Conservation (phyloP, 805 yeast genomes). For the Wickerhamiella sergipiensis region DNA sequence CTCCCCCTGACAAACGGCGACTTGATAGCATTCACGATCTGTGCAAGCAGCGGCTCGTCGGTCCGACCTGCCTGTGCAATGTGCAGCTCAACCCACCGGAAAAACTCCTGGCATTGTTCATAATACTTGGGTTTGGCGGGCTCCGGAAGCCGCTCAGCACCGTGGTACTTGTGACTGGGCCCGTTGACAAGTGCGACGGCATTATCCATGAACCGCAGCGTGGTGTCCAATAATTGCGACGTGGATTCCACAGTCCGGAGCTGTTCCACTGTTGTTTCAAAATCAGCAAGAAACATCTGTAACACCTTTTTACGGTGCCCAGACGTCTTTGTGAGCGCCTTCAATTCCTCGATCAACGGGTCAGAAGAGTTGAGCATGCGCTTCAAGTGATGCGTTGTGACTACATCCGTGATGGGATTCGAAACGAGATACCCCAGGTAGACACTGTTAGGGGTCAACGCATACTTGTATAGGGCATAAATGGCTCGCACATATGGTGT, state of each 20-base stretch:
- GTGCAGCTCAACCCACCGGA: neutral
- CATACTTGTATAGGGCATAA: constrained; percentile 10
- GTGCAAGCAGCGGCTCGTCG: constrained; percentile 1
- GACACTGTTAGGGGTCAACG: constrained; percentile 6
- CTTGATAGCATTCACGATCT: constrained; percentile 1
- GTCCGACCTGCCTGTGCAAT: neutral
- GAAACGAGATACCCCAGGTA: constrained; percentile 8
- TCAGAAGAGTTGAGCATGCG: neutral
- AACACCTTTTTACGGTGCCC: neutral
- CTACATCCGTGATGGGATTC: neutral
- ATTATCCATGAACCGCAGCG: neutral
- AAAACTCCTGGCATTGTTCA: neutral
- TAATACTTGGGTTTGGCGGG: neutral
- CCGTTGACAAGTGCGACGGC: neutral
- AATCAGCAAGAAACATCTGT: neutral
- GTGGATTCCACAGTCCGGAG: neutral
- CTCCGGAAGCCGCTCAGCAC: neutral
- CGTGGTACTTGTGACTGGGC: neutral
- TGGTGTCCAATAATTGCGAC: neutral
- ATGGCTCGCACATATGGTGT: constrained; percentile 4
- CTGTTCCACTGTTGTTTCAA: neutral
- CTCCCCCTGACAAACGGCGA: neutral
- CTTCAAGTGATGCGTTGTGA: neutral
- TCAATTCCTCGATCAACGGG: neutral
- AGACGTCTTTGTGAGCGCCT: neutral